phyloP scores from a whole-genome alignment of 345 rosid species.

The Lepidium didymum region DNA sequence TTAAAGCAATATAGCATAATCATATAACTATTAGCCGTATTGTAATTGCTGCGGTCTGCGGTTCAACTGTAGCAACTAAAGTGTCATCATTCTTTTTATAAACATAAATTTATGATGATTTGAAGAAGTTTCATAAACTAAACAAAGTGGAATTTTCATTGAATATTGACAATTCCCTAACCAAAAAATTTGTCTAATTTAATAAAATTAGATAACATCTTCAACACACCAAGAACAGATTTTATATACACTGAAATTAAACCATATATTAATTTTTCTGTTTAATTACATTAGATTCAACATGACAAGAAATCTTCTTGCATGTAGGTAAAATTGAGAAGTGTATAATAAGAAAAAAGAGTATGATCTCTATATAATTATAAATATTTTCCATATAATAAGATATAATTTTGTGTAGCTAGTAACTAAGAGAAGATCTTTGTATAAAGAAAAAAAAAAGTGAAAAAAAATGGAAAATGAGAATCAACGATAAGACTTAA shows the following conservation, averaged over 20 bases:
- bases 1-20: not conserved
- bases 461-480: not conserved
- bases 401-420: not conserved
- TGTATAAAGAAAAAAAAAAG: not conserved
- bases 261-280: not conserved
- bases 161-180: not conserved
- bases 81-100: not conserved
- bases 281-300: constrained; percentile 1
- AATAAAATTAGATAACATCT: not conserved
- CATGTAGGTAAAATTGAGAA: not conserved
- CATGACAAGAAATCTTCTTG: not conserved
- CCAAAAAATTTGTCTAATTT: not conserved
- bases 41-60: not conserved
- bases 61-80: not conserved
- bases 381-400: not conserved
- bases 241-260: not conserved
- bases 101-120: not conserved
- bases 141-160: not conserved
- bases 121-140: not conserved
- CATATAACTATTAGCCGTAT: not conserved
- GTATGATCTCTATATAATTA: not conserved
- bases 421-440: not conserved
- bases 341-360: no score
- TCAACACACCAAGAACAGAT: not conserved
- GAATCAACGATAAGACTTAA: constrained; percentile 50